Conservation (phyloP, 1,284 basidiomycete genomes). For the Cryptococcus sp. region DNA sequence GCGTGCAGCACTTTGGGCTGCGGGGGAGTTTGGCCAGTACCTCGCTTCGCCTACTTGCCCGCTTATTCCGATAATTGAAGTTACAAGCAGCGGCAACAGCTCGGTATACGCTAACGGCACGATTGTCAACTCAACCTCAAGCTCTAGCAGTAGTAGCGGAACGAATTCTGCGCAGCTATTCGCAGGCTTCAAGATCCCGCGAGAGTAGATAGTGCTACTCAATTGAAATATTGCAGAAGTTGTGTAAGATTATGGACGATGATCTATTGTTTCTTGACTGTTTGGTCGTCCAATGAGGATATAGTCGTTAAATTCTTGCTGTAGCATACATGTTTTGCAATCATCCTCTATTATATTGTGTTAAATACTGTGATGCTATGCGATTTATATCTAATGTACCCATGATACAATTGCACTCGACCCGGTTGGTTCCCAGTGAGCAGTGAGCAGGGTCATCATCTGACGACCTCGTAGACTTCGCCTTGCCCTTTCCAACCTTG, state of each 20-base stretch:
- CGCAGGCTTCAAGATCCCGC: constrained; percentile 20
- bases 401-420: too few species aligned
- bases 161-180: constrained; percentile 9
- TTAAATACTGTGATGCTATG: too few species aligned
- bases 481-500: constrained; percentile 57
- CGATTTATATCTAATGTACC: too few species aligned
- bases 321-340: too few species aligned
- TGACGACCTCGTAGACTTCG: constrained; percentile 70
- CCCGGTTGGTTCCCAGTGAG: too few species aligned
- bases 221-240: neutral
- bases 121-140: neutral
- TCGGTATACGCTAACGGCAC: constrained; percentile 26
- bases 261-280: too few species aligned
- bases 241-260: too few species aligned
- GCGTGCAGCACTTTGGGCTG: constrained; percentile 62
- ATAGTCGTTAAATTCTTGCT: too few species aligned
- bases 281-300: too few species aligned
- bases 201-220: neutral
- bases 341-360: too few species aligned
- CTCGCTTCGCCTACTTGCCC: constrained; percentile 71
- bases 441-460: constrained; percentile 10
- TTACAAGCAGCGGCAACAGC: constrained; percentile 15
- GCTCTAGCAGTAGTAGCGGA: constrained; percentile 7
- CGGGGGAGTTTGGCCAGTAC: constrained; percentile 67
- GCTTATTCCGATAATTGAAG: constrained; percentile 53